phyloP scores from a whole-genome alignment of 768 basidiomycete genomes.

The Mycena metata region DNA sequence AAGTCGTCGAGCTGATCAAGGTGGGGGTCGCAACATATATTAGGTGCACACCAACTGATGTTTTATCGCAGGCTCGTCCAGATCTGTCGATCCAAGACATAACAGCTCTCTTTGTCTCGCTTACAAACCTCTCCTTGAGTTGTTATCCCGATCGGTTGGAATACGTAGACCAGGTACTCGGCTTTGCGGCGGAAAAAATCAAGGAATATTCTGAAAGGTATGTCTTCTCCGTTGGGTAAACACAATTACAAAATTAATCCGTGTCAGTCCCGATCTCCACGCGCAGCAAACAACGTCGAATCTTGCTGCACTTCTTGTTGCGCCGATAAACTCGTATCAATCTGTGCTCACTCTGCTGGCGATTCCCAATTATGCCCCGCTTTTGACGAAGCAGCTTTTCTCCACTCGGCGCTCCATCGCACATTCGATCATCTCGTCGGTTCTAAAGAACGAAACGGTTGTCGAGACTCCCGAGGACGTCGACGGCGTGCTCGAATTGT shows the following conservation, averaged over 20 bases:
- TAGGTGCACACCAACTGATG: neutral
- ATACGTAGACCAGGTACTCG: constrained; percentile 96
- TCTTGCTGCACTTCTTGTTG: constrained; percentile 91
- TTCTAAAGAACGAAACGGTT: constrained; percentile 96
- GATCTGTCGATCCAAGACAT: constrained; percentile 98
- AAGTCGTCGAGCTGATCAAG: constrained; percentile 98
- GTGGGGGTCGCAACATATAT: constrained; percentile 55
- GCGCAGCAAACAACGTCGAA: constrained; percentile 89
- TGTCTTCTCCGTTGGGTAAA: constrained; percentile 20
- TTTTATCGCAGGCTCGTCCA: constrained; percentile 82
- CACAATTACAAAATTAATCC: constrained; percentile 19
- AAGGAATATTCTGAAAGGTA: constrained; percentile 88
- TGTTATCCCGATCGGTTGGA: constrained; percentile 98
- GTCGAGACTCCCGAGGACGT: constrained; percentile 96
- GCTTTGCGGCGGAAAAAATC: constrained; percentile 89
- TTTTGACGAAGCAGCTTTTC: constrained; percentile 89
- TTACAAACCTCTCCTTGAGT: constrained; percentile 94
- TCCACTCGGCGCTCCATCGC: constrained; percentile 92
- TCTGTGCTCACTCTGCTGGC: constrained; percentile 98
- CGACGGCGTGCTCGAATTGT: constrained; percentile 91
- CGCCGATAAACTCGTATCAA: constrained; percentile 96
- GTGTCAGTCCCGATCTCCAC: constrained; percentile 85
- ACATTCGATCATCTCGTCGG: constrained; percentile 93
- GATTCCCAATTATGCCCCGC: constrained; percentile 88
- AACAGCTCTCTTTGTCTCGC: constrained; percentile 94